Conservation (phyloP, 2,329 filamentous ascomycete species). For the Alternaria solani region DNA sequence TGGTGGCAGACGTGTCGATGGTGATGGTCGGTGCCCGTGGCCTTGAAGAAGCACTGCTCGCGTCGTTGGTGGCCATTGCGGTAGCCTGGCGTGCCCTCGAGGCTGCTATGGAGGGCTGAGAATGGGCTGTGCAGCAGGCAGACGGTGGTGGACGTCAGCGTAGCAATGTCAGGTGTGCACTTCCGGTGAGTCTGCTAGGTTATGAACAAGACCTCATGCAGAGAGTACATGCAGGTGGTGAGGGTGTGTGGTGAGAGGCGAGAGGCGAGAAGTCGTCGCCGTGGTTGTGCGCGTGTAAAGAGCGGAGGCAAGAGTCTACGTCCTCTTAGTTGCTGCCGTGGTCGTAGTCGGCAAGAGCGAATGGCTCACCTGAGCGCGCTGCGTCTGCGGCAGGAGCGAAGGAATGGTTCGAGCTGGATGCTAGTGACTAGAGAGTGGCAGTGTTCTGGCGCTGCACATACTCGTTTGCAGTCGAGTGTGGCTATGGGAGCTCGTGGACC, state of each 20-base stretch:
- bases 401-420: not conserved
- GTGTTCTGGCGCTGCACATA: constrained; percentile 15
- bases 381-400: constrained; percentile 3
- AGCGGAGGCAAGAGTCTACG: constrained; percentile 8
- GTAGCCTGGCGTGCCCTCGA: constrained; percentile 27
- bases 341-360: constrained; percentile 2
- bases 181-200: constrained; percentile 35
- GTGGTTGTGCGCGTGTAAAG: not conserved
- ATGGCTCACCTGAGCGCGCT: constrained; percentile 7
- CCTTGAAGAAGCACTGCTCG: constrained; percentile 43
- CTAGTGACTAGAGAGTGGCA: constrained; percentile 13
- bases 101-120: constrained; percentile 15
- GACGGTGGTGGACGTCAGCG: constrained; percentile 34
- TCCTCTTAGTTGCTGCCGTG: constrained; percentile 5
- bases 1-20: constrained; percentile 59
- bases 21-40: constrained; percentile 61
- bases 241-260: constrained; percentile 6
- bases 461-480: constrained; percentile 13
- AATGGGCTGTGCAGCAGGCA: constrained; percentile 13
- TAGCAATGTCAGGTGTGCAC: constrained; percentile 40
- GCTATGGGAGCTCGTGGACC: constrained; percentile 6
- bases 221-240: constrained; percentile 19
- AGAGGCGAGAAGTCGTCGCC: constrained; percentile 6
- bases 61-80: constrained; percentile 42
- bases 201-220: constrained; percentile 36